phyloP scores from a whole-genome alignment of 2,329 filamentous ascomycete genomes.

The Fusarium sp. region DNA sequence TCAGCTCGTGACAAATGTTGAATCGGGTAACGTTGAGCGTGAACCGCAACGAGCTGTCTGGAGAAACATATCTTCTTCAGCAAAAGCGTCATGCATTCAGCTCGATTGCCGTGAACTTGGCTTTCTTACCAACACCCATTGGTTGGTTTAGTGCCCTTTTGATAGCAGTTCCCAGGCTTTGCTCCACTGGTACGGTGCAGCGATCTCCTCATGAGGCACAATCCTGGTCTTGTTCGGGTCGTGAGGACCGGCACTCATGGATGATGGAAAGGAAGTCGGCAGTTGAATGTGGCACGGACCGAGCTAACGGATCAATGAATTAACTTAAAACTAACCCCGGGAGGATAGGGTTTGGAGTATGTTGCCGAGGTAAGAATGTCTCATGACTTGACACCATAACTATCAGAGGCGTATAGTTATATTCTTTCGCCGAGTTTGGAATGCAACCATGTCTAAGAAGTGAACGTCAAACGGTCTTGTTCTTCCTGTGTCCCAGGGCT shows the following conservation, averaged over 20 bases:
- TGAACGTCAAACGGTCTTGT: background rate
- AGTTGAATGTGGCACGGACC: background rate
- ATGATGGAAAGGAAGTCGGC: background rate
- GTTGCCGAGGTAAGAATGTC: background rate
- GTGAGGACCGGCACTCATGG: background rate
- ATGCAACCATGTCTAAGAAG: background rate
- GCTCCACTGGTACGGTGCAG: background rate
- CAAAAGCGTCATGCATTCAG: background rate
- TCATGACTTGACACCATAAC: background rate
- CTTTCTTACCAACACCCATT: background rate
- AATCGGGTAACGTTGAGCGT: background rate
- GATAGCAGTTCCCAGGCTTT: background rate
- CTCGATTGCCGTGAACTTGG: background rate
- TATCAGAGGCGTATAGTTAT: background rate
- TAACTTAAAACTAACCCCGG: background rate
- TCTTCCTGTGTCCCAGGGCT: background rate
- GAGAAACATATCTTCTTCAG: background rate
- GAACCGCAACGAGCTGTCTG: background rate
- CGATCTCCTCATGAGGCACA: background rate
- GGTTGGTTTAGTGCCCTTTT: background rate
- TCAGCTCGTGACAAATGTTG: slow-evolving; percentile 4
- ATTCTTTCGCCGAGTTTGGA: background rate
- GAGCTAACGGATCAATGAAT: background rate
- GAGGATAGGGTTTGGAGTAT: background rate
- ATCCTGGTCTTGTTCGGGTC: background rate